Conservation (phyloP, 2,329 filamentous ascomycete genomes). For the Paecilomyces fulvus region DNA sequence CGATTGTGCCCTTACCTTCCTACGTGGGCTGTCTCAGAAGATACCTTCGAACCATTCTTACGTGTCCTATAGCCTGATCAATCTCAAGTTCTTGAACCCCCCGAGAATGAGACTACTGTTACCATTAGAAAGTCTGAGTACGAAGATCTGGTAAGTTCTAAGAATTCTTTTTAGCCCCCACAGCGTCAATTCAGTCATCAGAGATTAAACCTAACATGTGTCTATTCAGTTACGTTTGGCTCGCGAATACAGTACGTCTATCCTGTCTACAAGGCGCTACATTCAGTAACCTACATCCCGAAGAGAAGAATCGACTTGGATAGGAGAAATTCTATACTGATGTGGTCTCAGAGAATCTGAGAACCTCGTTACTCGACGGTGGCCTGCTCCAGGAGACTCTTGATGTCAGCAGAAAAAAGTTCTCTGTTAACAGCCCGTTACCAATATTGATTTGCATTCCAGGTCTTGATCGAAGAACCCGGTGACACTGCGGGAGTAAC, state of each 20-base stretch:
- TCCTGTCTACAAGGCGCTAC: background rate
- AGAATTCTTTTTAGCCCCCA: background rate
- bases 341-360: constrained; percentile 34
- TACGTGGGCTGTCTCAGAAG: background rate
- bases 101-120: constrained; percentile 32
- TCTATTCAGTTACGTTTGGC: constrained; percentile 16
- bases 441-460: background rate
- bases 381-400: constrained; percentile 44
- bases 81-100: constrained; percentile 7
- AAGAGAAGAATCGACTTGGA: background rate
- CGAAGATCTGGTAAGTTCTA: constrained; percentile 45
- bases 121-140: constrained; percentile 55
- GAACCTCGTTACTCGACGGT: constrained; percentile 41
- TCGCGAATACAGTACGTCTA: constrained; percentile 19
- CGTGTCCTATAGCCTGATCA: background rate
- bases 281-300: background rate
- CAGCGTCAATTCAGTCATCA: background rate
- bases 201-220: background rate
- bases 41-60: background rate
- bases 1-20: background rate
- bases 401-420: constrained; percentile 27
- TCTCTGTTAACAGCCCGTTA: constrained; percentile 6
- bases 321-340: background rate
- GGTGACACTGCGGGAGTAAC: background rate
- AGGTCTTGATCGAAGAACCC: constrained; percentile 15